Base-by-base conservation (phyloP, 768 basidiomycete species). In the Lactifluus rugatus region DNA sequence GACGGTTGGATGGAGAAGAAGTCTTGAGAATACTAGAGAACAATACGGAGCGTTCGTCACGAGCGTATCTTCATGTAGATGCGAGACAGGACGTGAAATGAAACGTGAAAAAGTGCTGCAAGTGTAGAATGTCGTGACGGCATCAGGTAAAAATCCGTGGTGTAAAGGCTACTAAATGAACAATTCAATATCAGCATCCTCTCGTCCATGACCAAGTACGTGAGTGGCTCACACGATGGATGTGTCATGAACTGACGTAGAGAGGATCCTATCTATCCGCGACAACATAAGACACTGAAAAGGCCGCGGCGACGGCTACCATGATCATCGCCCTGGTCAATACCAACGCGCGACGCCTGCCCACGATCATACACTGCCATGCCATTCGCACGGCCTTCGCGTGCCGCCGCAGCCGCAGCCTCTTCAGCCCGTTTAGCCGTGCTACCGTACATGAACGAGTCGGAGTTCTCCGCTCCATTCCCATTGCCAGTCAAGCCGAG, bases 301-400 rank as follows among this genome's bases (percentile, higher is more conserved):
- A 89, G 75, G 21, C 85, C 81, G 68, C 79, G 77, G 56, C 79
- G 82, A 59, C 80, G 80, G 32, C 46, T 37, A 26, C 81, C 81
- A 61, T 67, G 67, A 13, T 77, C 81, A 65, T 85, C 84, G 58
- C 85, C 84, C 58, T 81, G 81, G 60, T 80, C 76, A 60, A 83
- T 81, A 49, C 81, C 79, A 13, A 73, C 77, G 48, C 78, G 75
- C 47, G 74, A 77, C 77, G 81, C 79, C 70, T 81, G 85, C 36
- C 83, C 82, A 31, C 78, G 73, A 56, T 86, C 85, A 64, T 86
- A 88, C 44, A 84, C 73, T 17, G 74, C 78, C 82, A 89, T 85
- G 5, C 73, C 77, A 70, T 70, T 39, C 69, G 74, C 34, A 69
- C 73, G 28, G 72, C 76, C 39, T 73, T 76, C 57, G 64, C 52